Conservation (phyloP, 768 basidiomycete species). For the Auricularia sp. region DNA sequence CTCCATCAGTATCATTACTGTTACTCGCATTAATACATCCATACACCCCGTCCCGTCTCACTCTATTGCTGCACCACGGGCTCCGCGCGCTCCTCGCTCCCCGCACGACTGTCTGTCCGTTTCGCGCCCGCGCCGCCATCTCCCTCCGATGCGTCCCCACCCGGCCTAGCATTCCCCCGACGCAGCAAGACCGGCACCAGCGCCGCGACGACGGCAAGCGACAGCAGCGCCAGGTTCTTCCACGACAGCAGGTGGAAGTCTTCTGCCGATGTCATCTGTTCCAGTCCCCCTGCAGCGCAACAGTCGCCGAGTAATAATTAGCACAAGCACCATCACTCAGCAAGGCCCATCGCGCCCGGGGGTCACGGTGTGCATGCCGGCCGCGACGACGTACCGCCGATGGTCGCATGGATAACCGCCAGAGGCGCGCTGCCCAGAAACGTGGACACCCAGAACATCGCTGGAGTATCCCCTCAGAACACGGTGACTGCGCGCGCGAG, state of each 20-base stretch:
- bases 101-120: background rate
- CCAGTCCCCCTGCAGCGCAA: conserved; percentile 43
- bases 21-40: too few relatives aligned
- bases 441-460: conserved; percentile 84
- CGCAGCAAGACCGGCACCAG: conserved; percentile 86
- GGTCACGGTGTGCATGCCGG: background rate
- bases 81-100: background rate
- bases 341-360: background rate
- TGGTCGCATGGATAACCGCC: conserved; percentile 89
- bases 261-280: conserved; percentile 87
- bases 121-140: background rate
- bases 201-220: conserved; percentile 83
- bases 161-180: background rate
- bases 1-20: too few relatives aligned
- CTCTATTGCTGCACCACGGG: too few relatives aligned
- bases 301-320: background rate
- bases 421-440: conserved; percentile 88
- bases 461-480: background rate
- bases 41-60: too few relatives aligned
- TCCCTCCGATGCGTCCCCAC: background rate
- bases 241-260: conserved; percentile 93
- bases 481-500: background rate
- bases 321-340: background rate
- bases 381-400: conserved; percentile 43
- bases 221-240: conserved; percentile 78